Evolutionary conservation across 2,329 filamentous ascomycete genomes (phyloP).

Genomic region (Fusarium transvaalense): DNA sequence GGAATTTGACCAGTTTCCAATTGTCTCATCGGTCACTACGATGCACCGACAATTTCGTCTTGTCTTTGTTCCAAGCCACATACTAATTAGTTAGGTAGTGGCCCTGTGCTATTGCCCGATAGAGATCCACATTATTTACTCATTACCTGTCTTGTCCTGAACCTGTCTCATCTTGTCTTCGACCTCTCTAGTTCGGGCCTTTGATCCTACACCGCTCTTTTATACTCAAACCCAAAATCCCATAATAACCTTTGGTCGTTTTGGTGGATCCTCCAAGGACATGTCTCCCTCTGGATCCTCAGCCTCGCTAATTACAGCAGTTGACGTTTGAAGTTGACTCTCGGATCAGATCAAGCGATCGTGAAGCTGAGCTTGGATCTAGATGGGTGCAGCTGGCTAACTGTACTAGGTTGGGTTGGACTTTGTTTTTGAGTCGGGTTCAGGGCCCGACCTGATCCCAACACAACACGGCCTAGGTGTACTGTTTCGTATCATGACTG

Average conservation of each 20-base stretch:
- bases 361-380: conserved; percentile 21
- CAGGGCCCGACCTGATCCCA: conserved; percentile 36
- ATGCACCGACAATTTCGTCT: conserved; percentile 13
- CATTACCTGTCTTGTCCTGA: conserved; percentile 38
- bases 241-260: conserved; percentile 28
- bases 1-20: conserved; percentile 33
- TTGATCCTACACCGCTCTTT: conserved; percentile 48
- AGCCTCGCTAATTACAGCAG: conserved; percentile 9
- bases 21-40: conserved; percentile 38
- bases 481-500: conserved; percentile 47
- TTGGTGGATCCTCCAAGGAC: conserved; percentile 36
- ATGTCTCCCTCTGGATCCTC: conserved; percentile 37
- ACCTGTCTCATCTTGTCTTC: conserved; percentile 41
- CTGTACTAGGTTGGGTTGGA: conserved; percentile 24
- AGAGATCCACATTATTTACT: conserved; percentile 36
- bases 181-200: conserved; percentile 38
- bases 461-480: conserved; percentile 27
- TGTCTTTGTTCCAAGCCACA: conserved; percentile 44
- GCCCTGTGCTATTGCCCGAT: conserved; percentile 21
- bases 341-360: conserved; percentile 23
- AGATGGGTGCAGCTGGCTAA: conserved; percentile 29
- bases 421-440: conserved; percentile 30
- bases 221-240: conserved; percentile 41
- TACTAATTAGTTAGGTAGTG: conserved; percentile 18
- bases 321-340: conserved; percentile 27